phyloP scores from a whole-genome alignment of 108 stramenopile genomes.

The Cyclotella cryptica region DNA sequence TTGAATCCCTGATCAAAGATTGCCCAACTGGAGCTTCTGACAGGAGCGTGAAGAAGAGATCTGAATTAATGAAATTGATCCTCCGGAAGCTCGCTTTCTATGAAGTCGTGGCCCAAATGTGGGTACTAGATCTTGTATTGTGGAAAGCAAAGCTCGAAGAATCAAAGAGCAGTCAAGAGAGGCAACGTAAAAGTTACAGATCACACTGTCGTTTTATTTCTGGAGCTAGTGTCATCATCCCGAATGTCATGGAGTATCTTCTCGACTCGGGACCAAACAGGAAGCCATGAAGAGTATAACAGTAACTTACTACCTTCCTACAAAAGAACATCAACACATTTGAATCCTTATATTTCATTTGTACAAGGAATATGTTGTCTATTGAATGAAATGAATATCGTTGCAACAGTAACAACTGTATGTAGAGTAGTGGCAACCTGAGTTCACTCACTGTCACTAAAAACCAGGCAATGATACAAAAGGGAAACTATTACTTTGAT shows the following conservation, averaged over 20 bases:
- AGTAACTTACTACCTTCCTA: too few species aligned
- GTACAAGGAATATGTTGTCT: too few species aligned
- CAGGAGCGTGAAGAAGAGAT: neutral
- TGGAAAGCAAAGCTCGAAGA: conserved; percentile 18
- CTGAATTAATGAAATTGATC: conserved; percentile 1
- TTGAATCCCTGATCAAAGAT: conserved; percentile 10
- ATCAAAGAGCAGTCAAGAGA: neutral
- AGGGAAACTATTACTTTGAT: too few species aligned
- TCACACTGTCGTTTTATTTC: conserved; percentile 16
- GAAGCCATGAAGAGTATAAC: too few species aligned
- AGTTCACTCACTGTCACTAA: too few species aligned
- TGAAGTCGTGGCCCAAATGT: conserved; percentile 20
- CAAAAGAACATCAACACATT: too few species aligned
- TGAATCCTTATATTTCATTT: too few species aligned
- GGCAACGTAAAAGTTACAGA: conserved; percentile 4
- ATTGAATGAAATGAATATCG: too few species aligned
- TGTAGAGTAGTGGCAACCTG: too few species aligned
- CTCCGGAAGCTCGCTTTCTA: conserved; percentile 3
- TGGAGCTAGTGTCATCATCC: conserved; percentile 16
- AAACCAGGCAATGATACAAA: too few species aligned
- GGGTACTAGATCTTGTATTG: conserved; percentile 19
- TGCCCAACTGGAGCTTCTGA: conserved; percentile 12
- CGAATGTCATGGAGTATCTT: conserved; percentile 23
- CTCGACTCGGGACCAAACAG: too few species aligned
- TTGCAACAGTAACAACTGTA: too few species aligned